A percentile compares a stretch with the other conserved stretches of the same genome.
phyloP scores from a whole-genome alignment of 2,329 filamentous ascomycete species.

The Fusarium albosuccineum region DNA sequence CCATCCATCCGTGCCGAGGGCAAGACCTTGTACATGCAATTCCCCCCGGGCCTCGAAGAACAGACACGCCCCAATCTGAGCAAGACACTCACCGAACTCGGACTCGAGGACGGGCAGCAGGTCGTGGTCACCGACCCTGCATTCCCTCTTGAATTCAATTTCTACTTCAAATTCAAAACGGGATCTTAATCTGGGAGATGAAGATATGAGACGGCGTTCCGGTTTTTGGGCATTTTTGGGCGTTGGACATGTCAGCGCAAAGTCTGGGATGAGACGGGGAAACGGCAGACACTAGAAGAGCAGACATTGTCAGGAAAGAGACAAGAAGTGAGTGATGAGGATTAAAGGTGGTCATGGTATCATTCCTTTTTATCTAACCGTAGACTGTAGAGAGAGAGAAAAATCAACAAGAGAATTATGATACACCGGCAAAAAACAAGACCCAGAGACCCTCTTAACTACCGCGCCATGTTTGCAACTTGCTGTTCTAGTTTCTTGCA shows the following conservation, averaged over 20 bases:
- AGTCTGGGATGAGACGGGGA: conserved; percentile 18
- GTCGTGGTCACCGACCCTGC: conserved; percentile 94
- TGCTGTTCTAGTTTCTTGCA: conserved; percentile 80
- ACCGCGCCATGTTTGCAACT: conserved; percentile 73
- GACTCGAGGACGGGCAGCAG: conserved; percentile 83
- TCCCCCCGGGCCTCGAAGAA: conserved; percentile 83
- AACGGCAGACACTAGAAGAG: conserved; percentile 42
- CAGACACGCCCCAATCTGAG: conserved; percentile 85
- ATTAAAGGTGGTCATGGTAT: conserved; percentile 50
- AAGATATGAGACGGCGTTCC: conserved; percentile 33
- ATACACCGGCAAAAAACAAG: conserved; percentile 41
- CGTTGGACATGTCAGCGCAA: conserved; percentile 40
- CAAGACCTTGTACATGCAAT: conserved; percentile 92
- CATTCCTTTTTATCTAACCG: conserved; percentile 51
- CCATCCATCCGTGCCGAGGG: conserved; percentile 84
- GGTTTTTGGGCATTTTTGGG: conserved; percentile 45
- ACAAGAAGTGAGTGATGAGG: conserved; percentile 20
- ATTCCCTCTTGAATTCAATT: conserved; percentile 78
- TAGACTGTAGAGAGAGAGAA: conserved; percentile 36
- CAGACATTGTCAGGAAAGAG: conserved; percentile 47
- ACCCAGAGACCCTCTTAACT: conserved; percentile 41
- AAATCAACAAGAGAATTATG: conserved; percentile 38
- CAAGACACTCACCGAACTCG: conserved; percentile 81
- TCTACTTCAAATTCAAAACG: conserved; percentile 63
- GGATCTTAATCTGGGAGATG: conserved; percentile 18